These are phyloP conservation scores for Ophiostoma montium DNA, from an alignment of 2,329 filamentous ascomycete genomes.

Conservation along the genomic window DNA sequence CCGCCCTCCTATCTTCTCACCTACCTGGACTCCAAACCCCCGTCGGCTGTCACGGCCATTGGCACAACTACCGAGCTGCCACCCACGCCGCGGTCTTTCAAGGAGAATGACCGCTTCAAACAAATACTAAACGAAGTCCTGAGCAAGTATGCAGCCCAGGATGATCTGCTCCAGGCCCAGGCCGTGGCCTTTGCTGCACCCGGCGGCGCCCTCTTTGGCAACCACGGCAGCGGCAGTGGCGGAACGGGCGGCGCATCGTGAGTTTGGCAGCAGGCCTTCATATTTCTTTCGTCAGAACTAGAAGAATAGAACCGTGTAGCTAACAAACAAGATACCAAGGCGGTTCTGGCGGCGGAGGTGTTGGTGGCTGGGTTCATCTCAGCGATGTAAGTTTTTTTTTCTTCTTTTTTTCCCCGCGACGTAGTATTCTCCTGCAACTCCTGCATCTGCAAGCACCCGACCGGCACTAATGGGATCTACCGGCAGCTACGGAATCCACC, in stretches of 20 bases:
- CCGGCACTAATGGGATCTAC: too few species aligned
- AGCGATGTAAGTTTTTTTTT: slow-evolving; percentile 31
- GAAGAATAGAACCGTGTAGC: not conserved
- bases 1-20: slow-evolving; percentile 40
- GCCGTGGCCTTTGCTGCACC: slow-evolving; percentile 46
- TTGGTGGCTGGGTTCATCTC: slow-evolving; percentile 50
- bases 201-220: slow-evolving; percentile 37
- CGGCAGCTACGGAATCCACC: slow-evolving; percentile 39
- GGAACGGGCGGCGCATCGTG: slow-evolving; percentile 22
- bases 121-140: slow-evolving; percentile 20
- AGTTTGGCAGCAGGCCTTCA: not conserved
- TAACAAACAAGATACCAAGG: slow-evolving; percentile 28
- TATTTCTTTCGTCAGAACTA: too few species aligned
- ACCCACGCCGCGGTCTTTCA: slow-evolving; percentile 46
- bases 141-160: slow-evolving; percentile 18
- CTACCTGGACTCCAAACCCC: slow-evolving; percentile 43
- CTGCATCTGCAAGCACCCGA: too few species aligned
- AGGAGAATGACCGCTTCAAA: slow-evolving; percentile 45
- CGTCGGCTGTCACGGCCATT: slow-evolving; percentile 38
- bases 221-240: slow-evolving; percentile 36
- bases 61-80: slow-evolving; percentile 45
- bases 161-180: slow-evolving; percentile 25
- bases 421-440: too few species aligned
- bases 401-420: not conserved
- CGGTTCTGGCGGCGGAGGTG: slow-evolving; percentile 44